Conservation (phyloP, 106 monocot species). For the Acanthochlamys bracteata region DNA sequence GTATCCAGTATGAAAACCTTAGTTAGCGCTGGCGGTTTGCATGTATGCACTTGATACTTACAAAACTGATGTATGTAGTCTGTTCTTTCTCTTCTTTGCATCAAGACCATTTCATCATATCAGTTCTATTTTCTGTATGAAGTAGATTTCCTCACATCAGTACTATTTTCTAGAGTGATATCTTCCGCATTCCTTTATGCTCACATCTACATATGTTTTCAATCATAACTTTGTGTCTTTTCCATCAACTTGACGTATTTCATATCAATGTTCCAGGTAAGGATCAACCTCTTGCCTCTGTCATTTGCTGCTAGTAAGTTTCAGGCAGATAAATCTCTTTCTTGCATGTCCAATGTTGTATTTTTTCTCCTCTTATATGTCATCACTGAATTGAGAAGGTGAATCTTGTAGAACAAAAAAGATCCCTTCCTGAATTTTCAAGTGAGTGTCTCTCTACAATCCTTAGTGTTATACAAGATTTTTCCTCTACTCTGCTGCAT, state of each 20-base stretch:
- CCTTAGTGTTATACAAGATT: constrained; percentile 27
- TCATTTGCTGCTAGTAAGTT: constrained; percentile 54
- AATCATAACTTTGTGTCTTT: background rate
- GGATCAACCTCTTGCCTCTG: constrained; percentile 59
- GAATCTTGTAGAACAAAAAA: constrained; percentile 33
- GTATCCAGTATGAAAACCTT: no score
- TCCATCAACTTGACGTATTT: background rate
- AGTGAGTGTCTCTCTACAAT: constrained; percentile 27
- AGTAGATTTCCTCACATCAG: no score
- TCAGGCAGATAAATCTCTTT: background rate
- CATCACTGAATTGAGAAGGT: background rate
- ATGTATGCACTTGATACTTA: no score
- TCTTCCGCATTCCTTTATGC: background rate
- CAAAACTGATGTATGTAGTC: no score
- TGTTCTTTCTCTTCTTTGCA: no score
- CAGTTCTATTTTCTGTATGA: no score
- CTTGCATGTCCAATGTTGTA: background rate
- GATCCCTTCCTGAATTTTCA: constrained; percentile 31
- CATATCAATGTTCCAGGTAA: constrained; percentile 33
- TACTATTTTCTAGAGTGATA: background rate
- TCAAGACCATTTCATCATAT: no score
- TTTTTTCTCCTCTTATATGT: background rate
- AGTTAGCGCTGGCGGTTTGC: no score
- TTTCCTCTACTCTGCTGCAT: constrained; percentile 11
- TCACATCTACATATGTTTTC: background rate